These are phyloP conservation scores for Penicillium parvum DNA, from an alignment of 495 filamentous ascomycete genomes.

Conservation along the genomic window DNA sequence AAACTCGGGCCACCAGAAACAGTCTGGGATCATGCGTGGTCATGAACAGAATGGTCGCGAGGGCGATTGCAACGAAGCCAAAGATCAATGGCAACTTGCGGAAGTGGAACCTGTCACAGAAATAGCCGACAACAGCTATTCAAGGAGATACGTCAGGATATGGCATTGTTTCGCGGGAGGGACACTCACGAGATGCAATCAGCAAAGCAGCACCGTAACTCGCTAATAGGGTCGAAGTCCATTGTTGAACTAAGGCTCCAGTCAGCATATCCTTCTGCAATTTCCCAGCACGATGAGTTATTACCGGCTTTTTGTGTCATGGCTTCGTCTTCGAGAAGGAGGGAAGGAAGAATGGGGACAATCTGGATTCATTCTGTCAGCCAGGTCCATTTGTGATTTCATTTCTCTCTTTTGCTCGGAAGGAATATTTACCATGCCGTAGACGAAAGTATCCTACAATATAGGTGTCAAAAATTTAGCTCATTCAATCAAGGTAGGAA, in stretches of 20 bases:
- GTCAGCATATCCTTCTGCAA: neutral
- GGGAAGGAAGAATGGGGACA: constrained; percentile 5
- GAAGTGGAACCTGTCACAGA: constrained; percentile 5
- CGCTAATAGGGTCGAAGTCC: constrained; percentile 4
- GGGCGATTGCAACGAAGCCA: constrained; percentile 3
- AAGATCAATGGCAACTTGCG: constrained; percentile 1
- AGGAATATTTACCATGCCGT: constrained; percentile 3
- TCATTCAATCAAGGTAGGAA: no score
- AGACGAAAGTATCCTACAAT: constrained; percentile 9
- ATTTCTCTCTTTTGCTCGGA: no score
- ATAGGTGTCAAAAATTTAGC: no score
- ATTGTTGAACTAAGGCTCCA: constrained; percentile 2
- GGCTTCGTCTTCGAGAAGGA: neutral
- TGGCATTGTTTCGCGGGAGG: neutral
- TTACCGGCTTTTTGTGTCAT: neutral
- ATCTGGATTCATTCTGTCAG: neutral
- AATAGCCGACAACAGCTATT: constrained; percentile 1
- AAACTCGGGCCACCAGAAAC: neutral
- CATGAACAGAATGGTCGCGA: constrained; percentile 1
- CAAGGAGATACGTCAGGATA: neutral
- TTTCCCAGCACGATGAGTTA: neutral
- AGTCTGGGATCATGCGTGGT: neutral
- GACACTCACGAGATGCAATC: constrained; percentile 2
- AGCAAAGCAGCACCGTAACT: constrained; percentile 4
- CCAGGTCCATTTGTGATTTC: neutral